phyloP scores from a whole-genome alignment of 352 stramenopile genomes.

The Hyaloperonospora arabidopsidis region DNA sequence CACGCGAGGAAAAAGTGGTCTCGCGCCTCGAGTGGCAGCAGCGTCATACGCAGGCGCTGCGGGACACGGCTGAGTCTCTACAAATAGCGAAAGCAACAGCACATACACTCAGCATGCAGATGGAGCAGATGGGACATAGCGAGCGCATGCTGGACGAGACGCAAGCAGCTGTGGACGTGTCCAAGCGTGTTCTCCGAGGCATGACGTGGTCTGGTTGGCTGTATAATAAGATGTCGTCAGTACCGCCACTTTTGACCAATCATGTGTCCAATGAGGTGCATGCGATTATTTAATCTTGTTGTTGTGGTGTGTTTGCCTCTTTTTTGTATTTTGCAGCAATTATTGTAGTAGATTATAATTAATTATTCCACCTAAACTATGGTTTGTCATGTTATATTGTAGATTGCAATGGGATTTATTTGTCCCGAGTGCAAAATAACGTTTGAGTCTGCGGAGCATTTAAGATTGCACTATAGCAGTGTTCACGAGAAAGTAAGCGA shows the following conservation, averaged over 20 bases:
- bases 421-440: conserved; percentile 73
- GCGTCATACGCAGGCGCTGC: conserved; percentile 47
- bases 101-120: conserved; percentile 60
- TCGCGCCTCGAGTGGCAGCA: conserved; percentile 20
- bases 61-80: conserved; percentile 44
- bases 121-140: conserved; percentile 51
- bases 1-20: too few species aligned
- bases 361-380: background rate
- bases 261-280: conserved; percentile 7
- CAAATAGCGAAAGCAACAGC: conserved; percentile 42
- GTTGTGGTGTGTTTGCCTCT: background rate
- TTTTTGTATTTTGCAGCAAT: background rate
- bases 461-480: conserved; percentile 49
- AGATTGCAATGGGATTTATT: conserved; percentile 83
- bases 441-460: conserved; percentile 46
- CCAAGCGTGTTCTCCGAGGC: conserved; percentile 48
- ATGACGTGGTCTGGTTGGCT: conserved; percentile 82
- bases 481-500: conserved; percentile 26
- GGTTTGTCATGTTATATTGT: background rate
- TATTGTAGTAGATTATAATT: too few species aligned
- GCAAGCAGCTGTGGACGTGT: conserved; percentile 47
- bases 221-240: conserved; percentile 54
- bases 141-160: conserved; percentile 52
- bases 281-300: background rate
- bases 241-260: conserved; percentile 18